Percentiles rank a stretch among this genome's conserved stretches.
phyloP scores from a whole-genome alignment of 2,329 filamentous ascomycete species.

The Aspergillus aculeatinus region DNA sequence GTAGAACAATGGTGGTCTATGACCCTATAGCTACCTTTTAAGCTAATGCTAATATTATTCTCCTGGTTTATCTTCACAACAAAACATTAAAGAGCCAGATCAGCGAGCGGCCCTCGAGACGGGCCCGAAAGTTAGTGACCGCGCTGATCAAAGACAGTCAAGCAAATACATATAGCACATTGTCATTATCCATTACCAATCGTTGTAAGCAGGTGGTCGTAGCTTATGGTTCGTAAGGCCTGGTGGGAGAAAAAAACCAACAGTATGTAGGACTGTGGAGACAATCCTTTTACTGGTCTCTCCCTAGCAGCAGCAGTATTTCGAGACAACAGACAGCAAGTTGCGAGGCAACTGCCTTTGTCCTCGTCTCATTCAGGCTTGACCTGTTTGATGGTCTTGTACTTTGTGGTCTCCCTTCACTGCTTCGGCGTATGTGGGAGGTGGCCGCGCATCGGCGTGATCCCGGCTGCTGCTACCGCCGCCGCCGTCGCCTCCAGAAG shows the following conservation, averaged over 20 bases:
- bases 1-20: background rate
- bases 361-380: background rate
- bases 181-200: slow-evolving; percentile 2
- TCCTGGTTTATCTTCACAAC: background rate
- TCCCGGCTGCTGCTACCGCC: slow-evolving; percentile 30
- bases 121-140: background rate
- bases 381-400: slow-evolving; percentile 61
- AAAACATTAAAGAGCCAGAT: background rate
- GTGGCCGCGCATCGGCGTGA: slow-evolving; percentile 48
- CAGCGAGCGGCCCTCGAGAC: background rate
- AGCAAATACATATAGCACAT: slow-evolving; percentile 6
- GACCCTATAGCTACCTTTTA: background rate
- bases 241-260: background rate
- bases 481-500: slow-evolving; percentile 19
- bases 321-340: background rate
- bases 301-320: background rate
- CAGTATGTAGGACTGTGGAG: background rate
- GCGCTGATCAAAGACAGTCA: background rate
- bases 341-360: background rate
- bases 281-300: background rate
- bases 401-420: slow-evolving; percentile 90
- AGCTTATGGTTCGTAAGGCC: background rate
- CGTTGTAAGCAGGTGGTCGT: background rate
- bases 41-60: background rate
- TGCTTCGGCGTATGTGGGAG: slow-evolving; percentile 87